phyloP scores from a whole-genome alignment of 192 early-diverging fungal genomes.

The Funneliformis mosseae region DNA sequence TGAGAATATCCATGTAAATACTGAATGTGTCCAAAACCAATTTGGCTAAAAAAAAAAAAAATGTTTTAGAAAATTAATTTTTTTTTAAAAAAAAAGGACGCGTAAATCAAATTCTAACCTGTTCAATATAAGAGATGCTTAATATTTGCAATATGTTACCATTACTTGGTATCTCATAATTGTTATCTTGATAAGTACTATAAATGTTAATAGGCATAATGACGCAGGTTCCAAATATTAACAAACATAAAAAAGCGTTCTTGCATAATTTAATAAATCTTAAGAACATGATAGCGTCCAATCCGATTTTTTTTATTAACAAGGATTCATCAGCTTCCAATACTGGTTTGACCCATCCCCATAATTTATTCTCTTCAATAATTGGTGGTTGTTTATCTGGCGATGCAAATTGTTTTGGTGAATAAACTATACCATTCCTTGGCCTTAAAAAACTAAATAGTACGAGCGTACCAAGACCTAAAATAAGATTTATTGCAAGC shows the following conservation, averaged over 20 bases:
- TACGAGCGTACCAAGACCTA: slow-evolving; percentile 55
- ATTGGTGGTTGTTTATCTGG: slow-evolving; percentile 63
- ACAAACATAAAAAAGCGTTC: slow-evolving; percentile 57
- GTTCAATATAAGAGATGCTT: not conserved
- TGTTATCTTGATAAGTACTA: slow-evolving; percentile 41
- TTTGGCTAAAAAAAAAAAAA: slow-evolving; percentile 37
- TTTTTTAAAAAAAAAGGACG: too few relatives aligned
- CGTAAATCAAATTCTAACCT: not conserved
- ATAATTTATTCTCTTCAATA: slow-evolving; percentile 56
- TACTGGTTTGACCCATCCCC: slow-evolving; percentile 65
- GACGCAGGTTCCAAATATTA: slow-evolving; percentile 58
- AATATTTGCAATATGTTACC: slow-evolving; percentile 30
- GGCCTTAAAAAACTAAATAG: slow-evolving; percentile 63
- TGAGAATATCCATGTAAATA: slow-evolving; percentile 62
- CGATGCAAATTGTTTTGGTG: slow-evolving; percentile 39
- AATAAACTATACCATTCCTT: slow-evolving; percentile 61
- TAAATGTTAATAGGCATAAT: slow-evolving; percentile 63
- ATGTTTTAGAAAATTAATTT: slow-evolving; percentile 19
- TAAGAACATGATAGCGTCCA: slow-evolving; percentile 72
- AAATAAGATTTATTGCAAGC: slow-evolving; percentile 60
- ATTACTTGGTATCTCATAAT: slow-evolving; percentile 21
- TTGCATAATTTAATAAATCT: slow-evolving; percentile 65
- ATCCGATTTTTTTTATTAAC: slow-evolving; percentile 64
- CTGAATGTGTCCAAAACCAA: slow-evolving; percentile 66
- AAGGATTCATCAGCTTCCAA: slow-evolving; percentile 58